A percentile compares a stretch with the other conserved stretches of the same genome.
These are phyloP conservation scores for Lentithecium fluviatile DNA, from an alignment of 495 filamentous ascomycete genomes.

Conservation along the genomic window DNA sequence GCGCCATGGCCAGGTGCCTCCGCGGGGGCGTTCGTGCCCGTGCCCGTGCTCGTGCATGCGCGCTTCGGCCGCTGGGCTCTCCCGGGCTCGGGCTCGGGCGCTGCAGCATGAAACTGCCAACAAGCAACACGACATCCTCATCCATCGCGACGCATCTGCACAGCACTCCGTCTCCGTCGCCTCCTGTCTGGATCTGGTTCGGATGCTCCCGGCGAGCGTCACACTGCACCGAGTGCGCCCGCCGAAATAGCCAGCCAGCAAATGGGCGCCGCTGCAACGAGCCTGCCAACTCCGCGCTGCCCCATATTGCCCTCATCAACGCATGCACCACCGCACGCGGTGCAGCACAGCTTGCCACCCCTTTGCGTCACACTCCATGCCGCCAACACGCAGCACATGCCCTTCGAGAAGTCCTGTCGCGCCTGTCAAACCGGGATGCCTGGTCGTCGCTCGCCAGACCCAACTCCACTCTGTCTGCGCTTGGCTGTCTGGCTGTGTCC, in stretches of 20 bases:
- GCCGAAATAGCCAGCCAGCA: neutral
- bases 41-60: no score
- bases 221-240: neutral
- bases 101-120: no score
- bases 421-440: conserved; percentile 8
- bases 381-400: neutral
- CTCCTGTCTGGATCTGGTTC: no score
- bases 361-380: neutral
- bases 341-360: conserved; percentile 9
- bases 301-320: conserved; percentile 28
- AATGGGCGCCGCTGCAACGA: conserved; percentile 3
- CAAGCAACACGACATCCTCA: no score
- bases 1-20: no score
- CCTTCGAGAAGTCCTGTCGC: conserved; percentile 14
- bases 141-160: no score
- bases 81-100: no score
- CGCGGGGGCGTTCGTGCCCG: no score
- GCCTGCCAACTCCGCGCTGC: conserved; percentile 15
- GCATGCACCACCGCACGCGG: neutral
- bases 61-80: no score
- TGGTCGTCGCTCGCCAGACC: neutral
- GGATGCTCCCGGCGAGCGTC: neutral
- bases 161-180: no score
- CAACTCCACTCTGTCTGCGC: neutral
- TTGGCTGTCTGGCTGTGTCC: neutral